These are phyloP conservation scores for Blastocystis sp. DNA, from an alignment of 352 stramenopile species.

Conservation along the genomic window DNA sequence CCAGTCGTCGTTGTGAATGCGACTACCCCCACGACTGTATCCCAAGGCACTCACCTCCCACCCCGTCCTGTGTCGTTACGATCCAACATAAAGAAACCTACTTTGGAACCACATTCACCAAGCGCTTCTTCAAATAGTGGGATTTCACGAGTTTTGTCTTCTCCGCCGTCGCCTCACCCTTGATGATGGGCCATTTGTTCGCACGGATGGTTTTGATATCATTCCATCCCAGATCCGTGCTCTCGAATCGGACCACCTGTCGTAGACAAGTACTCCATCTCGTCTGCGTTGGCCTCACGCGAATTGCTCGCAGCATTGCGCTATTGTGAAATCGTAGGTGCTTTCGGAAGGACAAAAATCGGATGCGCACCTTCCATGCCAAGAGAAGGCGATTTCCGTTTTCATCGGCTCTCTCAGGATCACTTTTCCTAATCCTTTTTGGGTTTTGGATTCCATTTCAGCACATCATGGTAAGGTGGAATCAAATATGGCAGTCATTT, in stretches of 20 bases:
- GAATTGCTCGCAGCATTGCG: background rate
- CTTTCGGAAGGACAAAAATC: background rate
- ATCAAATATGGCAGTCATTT: background rate
- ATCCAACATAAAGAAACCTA: background rate
- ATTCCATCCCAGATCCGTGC: background rate
- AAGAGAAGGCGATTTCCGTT: background rate
- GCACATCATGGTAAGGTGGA: background rate
- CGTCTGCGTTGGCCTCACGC: background rate
- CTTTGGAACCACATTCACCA: conserved; percentile 38
- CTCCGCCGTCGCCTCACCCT: background rate
- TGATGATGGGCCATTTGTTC: conserved; percentile 36
- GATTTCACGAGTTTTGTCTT: conserved; percentile 10
- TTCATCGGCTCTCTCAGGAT: background rate
- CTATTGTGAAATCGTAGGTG: background rate
- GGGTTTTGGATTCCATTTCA: background rate
- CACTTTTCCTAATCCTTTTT: background rate
- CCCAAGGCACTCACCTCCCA: conserved; percentile 38
- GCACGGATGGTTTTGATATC: background rate
- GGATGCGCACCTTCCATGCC: background rate
- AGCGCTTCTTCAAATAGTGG: conserved; percentile 41
- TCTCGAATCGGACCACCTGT: background rate
- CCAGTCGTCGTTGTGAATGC: conserved; percentile 46
- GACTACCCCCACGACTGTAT: conserved; percentile 30
- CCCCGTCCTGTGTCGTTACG: background rate
- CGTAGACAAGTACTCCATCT: too few species aligned